phyloP scores from a whole-genome alignment of 2,329 filamentous ascomycete genomes.

The Zasmidium angulare region DNA sequence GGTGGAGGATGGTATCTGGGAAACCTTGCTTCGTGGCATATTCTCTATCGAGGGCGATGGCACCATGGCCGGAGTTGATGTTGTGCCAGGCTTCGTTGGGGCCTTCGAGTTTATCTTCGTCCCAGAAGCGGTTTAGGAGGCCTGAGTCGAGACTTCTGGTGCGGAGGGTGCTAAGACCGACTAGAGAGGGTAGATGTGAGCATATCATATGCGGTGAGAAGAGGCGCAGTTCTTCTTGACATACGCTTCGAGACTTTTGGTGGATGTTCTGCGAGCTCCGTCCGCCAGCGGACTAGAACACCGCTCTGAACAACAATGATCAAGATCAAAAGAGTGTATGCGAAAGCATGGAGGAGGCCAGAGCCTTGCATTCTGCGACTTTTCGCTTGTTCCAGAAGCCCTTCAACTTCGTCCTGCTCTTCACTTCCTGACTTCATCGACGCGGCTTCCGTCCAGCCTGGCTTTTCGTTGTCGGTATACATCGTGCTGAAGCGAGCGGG shows the following conservation, averaged over 20 bases:
- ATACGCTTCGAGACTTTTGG: neutral
- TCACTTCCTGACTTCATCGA: neutral
- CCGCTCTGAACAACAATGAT: slow-evolving; percentile 4
- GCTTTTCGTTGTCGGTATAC: neutral
- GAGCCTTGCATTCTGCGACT: neutral
- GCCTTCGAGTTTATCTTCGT: neutral
- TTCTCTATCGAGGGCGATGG: slow-evolving; percentile 12
- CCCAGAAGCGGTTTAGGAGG: slow-evolving; percentile 6
- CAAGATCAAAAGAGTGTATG: slow-evolving; percentile 4
- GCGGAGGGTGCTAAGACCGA: slow-evolving; percentile 1
- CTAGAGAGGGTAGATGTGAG: neutral
- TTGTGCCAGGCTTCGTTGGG: slow-evolving; percentile 11
- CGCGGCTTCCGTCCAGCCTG: neutral
- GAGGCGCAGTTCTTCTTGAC: neutral
- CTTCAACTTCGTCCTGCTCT: neutral
- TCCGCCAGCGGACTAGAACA: neutral
- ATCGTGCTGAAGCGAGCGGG: neutral
- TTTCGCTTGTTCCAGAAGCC: neutral
- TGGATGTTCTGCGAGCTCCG: slow-evolving; percentile 1
- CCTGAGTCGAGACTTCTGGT: neutral
- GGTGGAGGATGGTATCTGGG: slow-evolving; percentile 13
- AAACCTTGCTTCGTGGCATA: slow-evolving; percentile 8
- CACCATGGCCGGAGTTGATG: slow-evolving; percentile 16
- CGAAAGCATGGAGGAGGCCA: neutral
- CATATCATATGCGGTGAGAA: neutral